Evolutionary conservation across 2,329 filamentous ascomycete genomes (phyloP), one percentile per base, ranked within the genome.

Genomic region (Talaromyces amestolkiae): DNA sequence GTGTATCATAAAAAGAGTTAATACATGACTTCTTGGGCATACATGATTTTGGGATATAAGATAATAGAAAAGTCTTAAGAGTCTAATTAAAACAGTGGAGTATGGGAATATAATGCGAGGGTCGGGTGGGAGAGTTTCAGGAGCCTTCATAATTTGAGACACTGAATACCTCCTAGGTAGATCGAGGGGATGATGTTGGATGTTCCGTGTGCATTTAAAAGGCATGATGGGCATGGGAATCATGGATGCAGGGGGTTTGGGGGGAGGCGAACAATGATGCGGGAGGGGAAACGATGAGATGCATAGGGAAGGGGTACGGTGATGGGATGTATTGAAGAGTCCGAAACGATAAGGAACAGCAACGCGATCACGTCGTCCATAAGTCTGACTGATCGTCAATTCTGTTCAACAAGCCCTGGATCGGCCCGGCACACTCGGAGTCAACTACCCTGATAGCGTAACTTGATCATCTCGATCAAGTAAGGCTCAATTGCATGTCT

Each of bases 1-100:
- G 74, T 73, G 74, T 70, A 70, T 72, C 67, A 69, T 65, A 65
- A 58, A 65, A 70, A 43, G 39, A 51, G 27, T 53, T 59, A 72
- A 68, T 80, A 80, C 78, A 80, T 79, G 76, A 79, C 70, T 78
- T 76, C 72, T 73, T 69, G 74, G 72, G 75, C 74, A 76, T 76
- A 76, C 75, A 76, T 76, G 75, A 76, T 68, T 70, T 70, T 41
- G 56, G 56, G 39, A 59, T 59, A 59, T 59, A 59, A 59, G 15
- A 33, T 45, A 43, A 19, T 39, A 39, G 43, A 58, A 61, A 67
- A 59, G 15, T 41, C 61, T 56, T 74, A 74, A 43, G 45, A 31
- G 74, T 78, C 75, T 78, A 78, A 77, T 75, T 77, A 73, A 73
- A 75, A 74, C 54, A 59, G 33, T 31, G 45, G 61, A 59, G 64